Base-by-base conservation (phyloP, 768 basidiomycete species). In the Mycena epipterygia region DNA sequence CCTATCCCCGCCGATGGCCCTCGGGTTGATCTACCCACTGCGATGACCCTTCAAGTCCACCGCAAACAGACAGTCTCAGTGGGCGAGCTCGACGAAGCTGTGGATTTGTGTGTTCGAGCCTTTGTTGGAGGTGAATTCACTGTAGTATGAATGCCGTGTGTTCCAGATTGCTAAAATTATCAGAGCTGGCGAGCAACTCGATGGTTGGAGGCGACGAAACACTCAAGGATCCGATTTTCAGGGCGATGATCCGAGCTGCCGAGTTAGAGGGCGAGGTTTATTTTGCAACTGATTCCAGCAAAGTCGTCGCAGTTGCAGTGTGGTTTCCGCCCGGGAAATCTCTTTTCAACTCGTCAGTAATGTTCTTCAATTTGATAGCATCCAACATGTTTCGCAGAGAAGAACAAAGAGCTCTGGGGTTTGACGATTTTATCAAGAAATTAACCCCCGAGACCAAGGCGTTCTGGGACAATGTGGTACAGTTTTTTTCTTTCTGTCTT, bases 241-340 rank as follows among this genome's bases (percentile, higher is more conserved):
- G 75, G 48, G 76, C 77, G 21, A 75, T 76, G 66, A 51, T 79
- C 30, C 75, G 72, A 25, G 78, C 80, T 37, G 75, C 76, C 23
- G 71, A 70, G 25, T 58, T 76, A 21, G 76, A 51, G 2, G 80
- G 79, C 9, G 77, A 81, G 74, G 77, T 75, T 57, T 82, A 81
- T 57, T 52, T 69, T 16, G 81, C 79, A 12, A 77, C 72, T 23
- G 51, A 39, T 4, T 55, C 65, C 1, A 73, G 76, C 7, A 73
- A 75, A 46, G 42, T 79, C 3, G 72, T 80, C 41, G 81, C 78
- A 0, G 76, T 75, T 46, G 71, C 79, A 5, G 44, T 79, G 27
- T 82, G 81, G 79, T 80, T 79, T 73, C 80, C 81, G 3, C 79
- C 81, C 0, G 80, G 79, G 3, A 60, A 72, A 41, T 77, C 79